These are phyloP conservation scores for Cerrena zonata DNA, from an alignment of 1,284 basidiomycete species.

Conservation along the genomic window DNA sequence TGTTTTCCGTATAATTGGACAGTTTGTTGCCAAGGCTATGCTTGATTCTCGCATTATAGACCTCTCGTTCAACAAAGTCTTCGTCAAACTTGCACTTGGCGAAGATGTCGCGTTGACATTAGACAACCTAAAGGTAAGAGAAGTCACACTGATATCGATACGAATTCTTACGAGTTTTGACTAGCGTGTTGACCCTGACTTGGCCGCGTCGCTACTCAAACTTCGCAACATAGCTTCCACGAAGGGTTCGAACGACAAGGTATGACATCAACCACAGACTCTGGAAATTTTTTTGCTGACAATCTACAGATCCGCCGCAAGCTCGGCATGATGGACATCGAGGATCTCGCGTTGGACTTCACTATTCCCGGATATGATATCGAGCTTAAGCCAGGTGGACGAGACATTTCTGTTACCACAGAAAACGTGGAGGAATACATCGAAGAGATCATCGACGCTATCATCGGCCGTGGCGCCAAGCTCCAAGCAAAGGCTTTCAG, in stretches of 20 bases:
- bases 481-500: constrained; percentile 80
- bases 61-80: constrained; percentile 86
- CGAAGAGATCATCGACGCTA: constrained; percentile 71
- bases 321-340: constrained; percentile 59
- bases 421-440: constrained; percentile 89
- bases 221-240: constrained; percentile 51
- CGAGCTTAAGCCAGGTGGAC: constrained; percentile 81
- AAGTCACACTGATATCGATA: background rate
- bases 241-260: constrained; percentile 44
- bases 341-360: constrained; percentile 90
- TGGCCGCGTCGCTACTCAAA: constrained; percentile 83
- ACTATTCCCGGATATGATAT: constrained; percentile 94
- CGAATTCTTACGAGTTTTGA: no score
- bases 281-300: constrained; percentile 1
- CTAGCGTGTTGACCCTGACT: constrained; percentile 76
- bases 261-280: constrained; percentile 1
- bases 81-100: constrained; percentile 83
- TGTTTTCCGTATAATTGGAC: constrained; percentile 85
- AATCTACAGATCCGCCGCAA: constrained; percentile 47
- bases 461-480: constrained; percentile 71
- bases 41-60: constrained; percentile 97
- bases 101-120: constrained; percentile 80
- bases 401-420: constrained; percentile 72
- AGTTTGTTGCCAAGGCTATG: constrained; percentile 97
- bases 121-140: constrained; percentile 68